Percentiles rank a stretch among this genome's conserved stretches.
Evolutionary conservation across 495 filamentous ascomycete genomes (phyloP).

Genomic region (Neurospora cerealis): DNA sequence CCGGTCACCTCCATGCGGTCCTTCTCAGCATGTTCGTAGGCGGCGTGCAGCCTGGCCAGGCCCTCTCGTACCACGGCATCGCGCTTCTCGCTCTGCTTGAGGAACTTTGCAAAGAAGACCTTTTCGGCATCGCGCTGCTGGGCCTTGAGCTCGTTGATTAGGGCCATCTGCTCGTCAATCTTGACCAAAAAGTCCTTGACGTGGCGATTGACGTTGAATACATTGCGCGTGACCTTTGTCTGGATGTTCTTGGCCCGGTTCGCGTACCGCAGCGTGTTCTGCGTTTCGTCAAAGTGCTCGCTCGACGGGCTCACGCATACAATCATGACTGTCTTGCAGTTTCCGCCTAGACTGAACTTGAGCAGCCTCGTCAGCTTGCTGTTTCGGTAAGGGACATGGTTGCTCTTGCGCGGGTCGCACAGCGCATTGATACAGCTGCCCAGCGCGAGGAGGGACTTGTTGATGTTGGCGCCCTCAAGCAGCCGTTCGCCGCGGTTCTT

Average conservation of each 20-base stretch:
- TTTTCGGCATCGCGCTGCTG: constrained; percentile 88
- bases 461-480: constrained; percentile 96
- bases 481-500: constrained; percentile 92
- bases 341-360: constrained; percentile 94
- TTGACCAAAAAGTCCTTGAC: constrained; percentile 98
- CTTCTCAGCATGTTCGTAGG: constrained; percentile 72
- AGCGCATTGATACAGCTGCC: constrained; percentile 99
- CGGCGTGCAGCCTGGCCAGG: constrained; percentile 63
- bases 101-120: constrained; percentile 78
- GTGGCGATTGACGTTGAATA: constrained; percentile 98
- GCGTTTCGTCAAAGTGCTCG: constrained; percentile 95
- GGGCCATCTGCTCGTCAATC: constrained; percentile 86
- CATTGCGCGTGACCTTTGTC: constrained; percentile 96
- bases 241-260: constrained; percentile 99
- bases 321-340: constrained; percentile 99
- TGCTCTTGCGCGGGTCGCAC: constrained; percentile 84
- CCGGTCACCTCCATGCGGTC: constrained; percentile 71
- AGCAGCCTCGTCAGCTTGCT: constrained; percentile 93
- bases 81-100: constrained; percentile 76
- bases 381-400: constrained; percentile 95
- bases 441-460: constrained; percentile 90
- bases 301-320: constrained; percentile 97
- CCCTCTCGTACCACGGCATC: constrained; percentile 71
- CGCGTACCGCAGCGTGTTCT: constrained; percentile 95
- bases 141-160: constrained; percentile 88